Base-by-base conservation (phyloP, 306 rosid genomes). In the Fagus crenata region DNA sequence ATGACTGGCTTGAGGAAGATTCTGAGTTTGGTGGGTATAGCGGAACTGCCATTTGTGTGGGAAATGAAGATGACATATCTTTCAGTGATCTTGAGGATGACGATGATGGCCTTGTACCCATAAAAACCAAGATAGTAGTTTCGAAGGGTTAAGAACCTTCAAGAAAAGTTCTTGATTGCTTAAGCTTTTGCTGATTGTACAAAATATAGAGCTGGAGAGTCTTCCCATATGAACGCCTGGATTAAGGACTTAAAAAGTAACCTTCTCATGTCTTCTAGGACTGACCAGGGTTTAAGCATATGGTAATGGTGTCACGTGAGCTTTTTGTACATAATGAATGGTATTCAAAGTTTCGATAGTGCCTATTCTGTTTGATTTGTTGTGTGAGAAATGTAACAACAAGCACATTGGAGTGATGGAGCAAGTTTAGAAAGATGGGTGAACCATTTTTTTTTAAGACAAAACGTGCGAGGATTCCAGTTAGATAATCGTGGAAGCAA, bases 81-180 rank as follows among this genome's bases (percentile, higher is more conserved):
- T 95, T 95, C 80, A 95, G 97, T 49, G 99, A 95, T 81, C 96
- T 95, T 0, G 99, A 95, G 86, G 92, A 95, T 72, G 99, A 92
- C 71, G 89, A 90, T 58, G 81, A 56, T 87, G 89, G 82, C 58
- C 74, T 81, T 71, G 84, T 84, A 72, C 89, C 88, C 53, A 56
- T 84, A 51, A 80, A 82, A 67, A 37, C 72, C 35, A 89, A 80
- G 70, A 64, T 74, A 55, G 85, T 61, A 60, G 85, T 56, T 59
- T 80, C 90, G 12, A 86, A 81, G 82, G 85, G 81, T 54, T 67
- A 56, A 79, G 82, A 80, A 80, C 64, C 76, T 68, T 72, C 75
- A 61, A 58, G 53, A 17, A 53, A 76, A 67, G 51, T 58, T 53
- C 78, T 67, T 35, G 46, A 39, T 70, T 61, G 80, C 56, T 32